Conservation (phyloP, 1,284 basidiomycete genomes). For the Ustilago hordei region DNA sequence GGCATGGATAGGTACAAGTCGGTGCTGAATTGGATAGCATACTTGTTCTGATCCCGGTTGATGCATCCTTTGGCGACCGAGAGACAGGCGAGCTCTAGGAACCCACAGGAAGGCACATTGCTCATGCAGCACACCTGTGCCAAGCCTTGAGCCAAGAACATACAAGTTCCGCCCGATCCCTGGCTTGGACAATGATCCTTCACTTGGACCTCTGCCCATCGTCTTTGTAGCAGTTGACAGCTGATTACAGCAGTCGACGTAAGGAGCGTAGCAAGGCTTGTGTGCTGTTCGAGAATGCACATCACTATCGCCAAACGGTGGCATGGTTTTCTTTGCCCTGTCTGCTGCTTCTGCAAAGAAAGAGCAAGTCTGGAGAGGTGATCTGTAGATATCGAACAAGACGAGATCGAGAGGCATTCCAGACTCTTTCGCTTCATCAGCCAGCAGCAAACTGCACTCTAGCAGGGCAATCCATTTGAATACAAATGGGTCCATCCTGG, state of each 20-base stretch:
- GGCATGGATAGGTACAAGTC: too few relatives aligned
- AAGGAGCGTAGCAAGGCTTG: too few relatives aligned
- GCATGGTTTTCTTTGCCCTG: constrained; percentile 12
- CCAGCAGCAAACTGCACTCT: neutral
- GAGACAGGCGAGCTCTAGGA: neutral
- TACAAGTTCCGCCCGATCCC: neutral
- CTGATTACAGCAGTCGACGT: neutral
- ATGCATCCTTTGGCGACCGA: constrained; percentile 7
- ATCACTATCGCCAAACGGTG: neutral
- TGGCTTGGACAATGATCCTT: neutral
- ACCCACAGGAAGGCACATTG: constrained; percentile 5
- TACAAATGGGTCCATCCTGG: neutral
- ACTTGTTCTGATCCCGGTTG: neutral
- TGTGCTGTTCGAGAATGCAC: neutral
- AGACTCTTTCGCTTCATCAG: constrained; percentile 2
- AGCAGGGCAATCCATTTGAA: too few relatives aligned
- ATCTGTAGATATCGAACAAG: neutral
- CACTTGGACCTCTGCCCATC: neutral
- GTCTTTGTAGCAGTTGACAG: neutral
- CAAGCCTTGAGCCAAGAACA: constrained; percentile 9
- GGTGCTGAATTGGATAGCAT: too few relatives aligned
- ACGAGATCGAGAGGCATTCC: constrained; percentile 11
- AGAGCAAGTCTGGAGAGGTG: neutral
- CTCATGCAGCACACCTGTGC: neutral
- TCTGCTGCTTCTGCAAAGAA: constrained; percentile 9